These are phyloP conservation scores for Camillea tinctor DNA, from an alignment of 2,329 filamentous ascomycete genomes.

Conservation along the genomic window DNA sequence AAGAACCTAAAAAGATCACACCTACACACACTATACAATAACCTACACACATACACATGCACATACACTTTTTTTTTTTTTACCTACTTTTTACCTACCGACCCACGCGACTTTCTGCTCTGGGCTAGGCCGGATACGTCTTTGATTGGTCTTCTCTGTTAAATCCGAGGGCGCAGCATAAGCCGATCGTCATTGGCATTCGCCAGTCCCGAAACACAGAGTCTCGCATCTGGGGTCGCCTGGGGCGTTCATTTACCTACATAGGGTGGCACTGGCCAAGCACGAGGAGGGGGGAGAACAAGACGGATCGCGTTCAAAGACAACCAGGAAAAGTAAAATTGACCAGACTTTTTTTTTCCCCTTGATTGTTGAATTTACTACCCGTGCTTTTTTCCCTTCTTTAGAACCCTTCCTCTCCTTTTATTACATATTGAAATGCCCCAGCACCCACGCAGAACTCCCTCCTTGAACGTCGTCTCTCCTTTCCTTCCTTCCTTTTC, in stretches of 20 bases:
- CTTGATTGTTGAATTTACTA: background rate
- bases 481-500: slow-evolving; percentile 24
- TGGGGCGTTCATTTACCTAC: slow-evolving; percentile 4
- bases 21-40: too few relatives aligned
- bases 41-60: too few relatives aligned
- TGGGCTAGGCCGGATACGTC: background rate
- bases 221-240: slow-evolving; percentile 7
- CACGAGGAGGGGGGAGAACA: too few relatives aligned
- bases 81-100: too few relatives aligned
- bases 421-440: slow-evolving; percentile 23
- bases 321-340: background rate
- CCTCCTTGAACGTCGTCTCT: slow-evolving; percentile 19
- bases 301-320: background rate
- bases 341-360: background rate
- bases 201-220: slow-evolving; percentile 11
- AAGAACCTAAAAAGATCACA: background rate
- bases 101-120: slow-evolving; percentile 27
- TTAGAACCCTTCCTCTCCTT: slow-evolving; percentile 5
- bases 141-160: slow-evolving; percentile 5
- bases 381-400: slow-evolving; percentile 3
- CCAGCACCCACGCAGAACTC: slow-evolving; percentile 21
- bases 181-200: slow-evolving; percentile 20
- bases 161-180: slow-evolving; percentile 23
- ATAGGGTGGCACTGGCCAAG: background rate
- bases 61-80: too few relatives aligned